A percentile compares a stretch with the other conserved stretches of the same genome.
Evolutionary conservation across 2,329 filamentous ascomycete genomes (phyloP).

Genomic region (Botrytis porri): DNA sequence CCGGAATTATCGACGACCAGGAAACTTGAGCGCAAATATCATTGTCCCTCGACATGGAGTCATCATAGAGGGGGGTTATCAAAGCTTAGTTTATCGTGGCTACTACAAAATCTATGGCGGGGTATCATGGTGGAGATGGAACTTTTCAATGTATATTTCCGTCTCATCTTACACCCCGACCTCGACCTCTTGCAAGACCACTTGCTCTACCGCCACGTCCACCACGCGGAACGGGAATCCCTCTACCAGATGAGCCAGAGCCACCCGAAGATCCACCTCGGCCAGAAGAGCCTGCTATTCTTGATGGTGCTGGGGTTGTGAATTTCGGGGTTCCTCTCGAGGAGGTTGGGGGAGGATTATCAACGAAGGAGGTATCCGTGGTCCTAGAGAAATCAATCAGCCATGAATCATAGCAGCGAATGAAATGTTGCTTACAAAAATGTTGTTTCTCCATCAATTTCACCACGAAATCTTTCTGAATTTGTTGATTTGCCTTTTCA

Average conservation of each 20-base stretch:
- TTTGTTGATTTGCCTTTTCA: constrained; percentile 38
- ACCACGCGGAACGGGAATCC: constrained; percentile 35
- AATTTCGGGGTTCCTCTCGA: constrained; percentile 48
- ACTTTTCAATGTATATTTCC: constrained; percentile 22
- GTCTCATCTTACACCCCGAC: constrained; percentile 33
- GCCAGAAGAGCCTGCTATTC: constrained; percentile 25
- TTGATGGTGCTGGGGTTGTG: constrained; percentile 36
- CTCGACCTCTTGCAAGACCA: constrained; percentile 38
- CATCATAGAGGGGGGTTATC: neutral
- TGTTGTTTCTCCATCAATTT: constrained; percentile 67
- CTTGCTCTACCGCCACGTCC: constrained; percentile 37
- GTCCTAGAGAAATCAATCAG: constrained; percentile 55
- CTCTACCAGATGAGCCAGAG: constrained; percentile 33
- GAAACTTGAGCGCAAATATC: constrained; percentile 25
- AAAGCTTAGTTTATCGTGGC: neutral
- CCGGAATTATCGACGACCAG: constrained; percentile 28
- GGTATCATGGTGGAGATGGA: constrained; percentile 13
- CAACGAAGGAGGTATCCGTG: constrained; percentile 86
- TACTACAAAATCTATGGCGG: constrained; percentile 16
- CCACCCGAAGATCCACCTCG: constrained; percentile 29
- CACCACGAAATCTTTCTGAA: constrained; percentile 39
- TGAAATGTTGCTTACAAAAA: constrained; percentile 62
- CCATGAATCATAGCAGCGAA: constrained; percentile 5
- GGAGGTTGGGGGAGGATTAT: constrained; percentile 71
- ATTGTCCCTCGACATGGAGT: neutral